phyloP scores from a whole-genome alignment of 352 stramenopile genomes.

The Blastocystis hominis region DNA sequence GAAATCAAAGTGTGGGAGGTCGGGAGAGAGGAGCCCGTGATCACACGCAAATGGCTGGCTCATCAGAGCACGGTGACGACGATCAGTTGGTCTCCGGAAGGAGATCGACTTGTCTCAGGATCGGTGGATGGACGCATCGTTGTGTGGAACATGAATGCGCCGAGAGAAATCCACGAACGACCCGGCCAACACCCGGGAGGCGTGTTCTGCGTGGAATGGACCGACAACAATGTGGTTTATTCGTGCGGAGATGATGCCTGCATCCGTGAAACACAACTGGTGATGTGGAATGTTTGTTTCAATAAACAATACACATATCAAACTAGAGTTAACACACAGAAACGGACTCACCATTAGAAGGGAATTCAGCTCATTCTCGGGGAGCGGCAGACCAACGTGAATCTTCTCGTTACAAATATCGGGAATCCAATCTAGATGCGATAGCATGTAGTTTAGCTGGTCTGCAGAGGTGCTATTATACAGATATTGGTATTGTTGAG shows the following conservation, averaged over 20 bases:
- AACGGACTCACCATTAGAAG: not conserved
- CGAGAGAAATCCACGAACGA: conserved; percentile 61
- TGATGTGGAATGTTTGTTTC: conserved; percentile 46
- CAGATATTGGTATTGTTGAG: not conserved
- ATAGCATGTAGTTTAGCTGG: conserved; percentile 3
- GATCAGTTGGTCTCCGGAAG: conserved; percentile 81
- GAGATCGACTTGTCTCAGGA: conserved; percentile 78
- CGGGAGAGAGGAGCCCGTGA: not conserved
- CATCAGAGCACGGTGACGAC: conserved; percentile 85
- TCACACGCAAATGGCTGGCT: conserved; percentile 80
- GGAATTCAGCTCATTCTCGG: conserved; percentile 11
- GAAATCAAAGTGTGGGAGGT: conserved; percentile 75
- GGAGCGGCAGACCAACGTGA: conserved; percentile 17
- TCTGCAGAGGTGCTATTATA: not conserved
- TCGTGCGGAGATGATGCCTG: conserved; percentile 40
- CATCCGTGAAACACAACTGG: conserved; percentile 21
- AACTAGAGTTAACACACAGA: not conserved
- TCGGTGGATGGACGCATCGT: conserved; percentile 87
- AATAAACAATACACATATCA: conserved; percentile 39
- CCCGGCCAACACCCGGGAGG: conserved; percentile 9
- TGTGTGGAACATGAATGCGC: conserved; percentile 76
- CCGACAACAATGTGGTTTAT: conserved; percentile 47
- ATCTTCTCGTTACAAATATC: conserved; percentile 9
- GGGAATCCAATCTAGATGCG: conserved; percentile 13
- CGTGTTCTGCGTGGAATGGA: conserved; percentile 55